These are phyloP conservation scores for Claviceps pazoutovae DNA, from an alignment of 2,329 filamentous ascomycete genomes.

Conservation along the genomic window DNA sequence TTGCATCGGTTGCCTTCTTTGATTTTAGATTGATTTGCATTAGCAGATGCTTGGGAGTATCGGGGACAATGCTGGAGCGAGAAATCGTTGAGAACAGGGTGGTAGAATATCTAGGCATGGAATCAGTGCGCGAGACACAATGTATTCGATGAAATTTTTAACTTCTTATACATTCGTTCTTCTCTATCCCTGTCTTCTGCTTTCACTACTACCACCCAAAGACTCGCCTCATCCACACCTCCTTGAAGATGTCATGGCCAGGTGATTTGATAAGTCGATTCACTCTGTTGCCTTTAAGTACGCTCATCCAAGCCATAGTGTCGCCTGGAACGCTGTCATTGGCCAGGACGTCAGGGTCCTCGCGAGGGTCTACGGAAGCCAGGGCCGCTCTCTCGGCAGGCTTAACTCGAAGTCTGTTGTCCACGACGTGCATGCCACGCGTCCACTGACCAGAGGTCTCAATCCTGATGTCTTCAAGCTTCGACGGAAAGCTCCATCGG, in stretches of 20 bases:
- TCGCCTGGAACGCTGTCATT: slow-evolving; percentile 52
- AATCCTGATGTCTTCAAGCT: slow-evolving; percentile 70
- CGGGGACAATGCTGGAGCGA: not conserved
- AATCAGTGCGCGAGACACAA: not conserved
- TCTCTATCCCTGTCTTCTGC: not conserved
- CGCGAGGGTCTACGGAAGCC: slow-evolving; percentile 26
- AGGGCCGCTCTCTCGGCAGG: slow-evolving; percentile 28
- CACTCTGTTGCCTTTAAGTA: slow-evolving; percentile 63
- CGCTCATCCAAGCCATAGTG: slow-evolving; percentile 60
- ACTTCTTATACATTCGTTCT: not conserved
- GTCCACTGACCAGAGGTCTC: slow-evolving; percentile 94
- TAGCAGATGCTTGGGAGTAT: not conserved
- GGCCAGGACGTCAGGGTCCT: slow-evolving; percentile 24
- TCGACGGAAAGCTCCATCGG: slow-evolving; percentile 40
- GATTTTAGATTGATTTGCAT: not conserved
- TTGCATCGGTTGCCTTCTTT: not conserved
- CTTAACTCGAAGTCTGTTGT: slow-evolving; percentile 50
- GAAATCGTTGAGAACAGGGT: not conserved
- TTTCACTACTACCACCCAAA: slow-evolving; percentile 30
- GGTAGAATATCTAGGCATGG: not conserved
- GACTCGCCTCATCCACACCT: slow-evolving; percentile 49
- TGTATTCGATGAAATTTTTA: not conserved
- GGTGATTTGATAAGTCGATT: slow-evolving; percentile 58
- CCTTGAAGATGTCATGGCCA: slow-evolving; percentile 52
- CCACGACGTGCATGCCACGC: slow-evolving; percentile 75